Evolutionary conservation across 805 yeast genomes (phyloP).

Genomic region (Pichia pseudocactophila): DNA sequence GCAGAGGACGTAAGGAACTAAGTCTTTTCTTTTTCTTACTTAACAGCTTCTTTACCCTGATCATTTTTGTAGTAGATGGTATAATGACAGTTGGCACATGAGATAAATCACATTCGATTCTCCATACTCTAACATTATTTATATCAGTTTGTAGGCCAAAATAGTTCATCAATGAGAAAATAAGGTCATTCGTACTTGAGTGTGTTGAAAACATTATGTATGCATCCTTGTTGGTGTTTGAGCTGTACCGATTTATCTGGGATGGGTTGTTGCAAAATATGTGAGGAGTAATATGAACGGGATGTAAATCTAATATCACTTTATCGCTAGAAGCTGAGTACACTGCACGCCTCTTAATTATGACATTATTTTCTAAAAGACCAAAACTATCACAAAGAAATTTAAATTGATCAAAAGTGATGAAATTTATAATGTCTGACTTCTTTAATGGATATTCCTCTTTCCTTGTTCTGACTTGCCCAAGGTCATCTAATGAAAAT

Average conservation of each 20-base stretch:
- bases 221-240: constrained; percentile 23
- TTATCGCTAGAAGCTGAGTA: constrained; percentile 18
- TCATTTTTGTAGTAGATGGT: constrained; percentile 12
- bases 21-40: constrained; percentile 15
- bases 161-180: constrained; percentile 5
- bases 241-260: constrained; percentile 21
- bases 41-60: constrained; percentile 15
- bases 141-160: constrained; percentile 15
- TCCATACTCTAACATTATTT: constrained; percentile 19
- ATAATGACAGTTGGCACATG: constrained; percentile 15
- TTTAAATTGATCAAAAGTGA: constrained; percentile 38
- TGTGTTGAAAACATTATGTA: constrained; percentile 31
- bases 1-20: constrained; percentile 3
- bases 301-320: constrained; percentile 19
- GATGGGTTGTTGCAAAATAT: constrained; percentile 15
- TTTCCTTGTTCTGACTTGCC: constrained; percentile 39
- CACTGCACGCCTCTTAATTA: constrained; percentile 31
- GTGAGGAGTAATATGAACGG: constrained; percentile 23
- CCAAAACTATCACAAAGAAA: constrained; percentile 49
- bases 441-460: constrained; percentile 31
- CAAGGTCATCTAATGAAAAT: constrained; percentile 28
- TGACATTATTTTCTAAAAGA: constrained; percentile 28
- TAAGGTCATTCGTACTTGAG: constrained; percentile 23
- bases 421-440: constrained; percentile 22
- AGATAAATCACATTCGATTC: constrained; percentile 11